Conservation (phyloP, 208 protist genomes). For the Crithidia bombi region DNA sequence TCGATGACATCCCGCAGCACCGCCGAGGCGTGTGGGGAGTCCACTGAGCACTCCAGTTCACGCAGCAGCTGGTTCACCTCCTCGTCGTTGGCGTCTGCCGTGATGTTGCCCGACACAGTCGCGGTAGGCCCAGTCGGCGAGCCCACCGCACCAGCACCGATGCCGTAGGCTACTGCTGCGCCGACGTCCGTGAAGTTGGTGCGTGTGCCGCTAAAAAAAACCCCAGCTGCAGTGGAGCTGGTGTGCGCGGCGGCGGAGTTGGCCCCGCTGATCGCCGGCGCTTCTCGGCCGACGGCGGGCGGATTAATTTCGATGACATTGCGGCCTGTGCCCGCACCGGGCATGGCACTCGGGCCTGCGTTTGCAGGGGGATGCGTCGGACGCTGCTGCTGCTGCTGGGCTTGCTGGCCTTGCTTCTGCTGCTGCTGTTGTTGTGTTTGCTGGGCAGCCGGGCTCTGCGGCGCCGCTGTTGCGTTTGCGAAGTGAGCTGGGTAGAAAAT, state of each 20-base stretch:
- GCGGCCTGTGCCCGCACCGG: conserved; percentile 1
- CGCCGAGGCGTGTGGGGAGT: conserved; percentile 56
- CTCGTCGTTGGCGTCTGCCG: conserved; percentile 67
- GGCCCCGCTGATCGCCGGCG: conserved; percentile 40
- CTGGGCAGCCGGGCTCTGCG: conserved; percentile 5
- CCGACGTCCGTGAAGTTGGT: conserved; percentile 54
- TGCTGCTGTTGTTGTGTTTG: conserved; percentile 16
- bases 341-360: neutral
- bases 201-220: conserved; percentile 52
- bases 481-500: conserved; percentile 16
- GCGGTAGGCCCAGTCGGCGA: conserved; percentile 26
- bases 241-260: conserved; percentile 40
- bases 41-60: conserved; percentile 76
- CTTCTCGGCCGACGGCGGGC: conserved; percentile 22
- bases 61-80: conserved; percentile 80
- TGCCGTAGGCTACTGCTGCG: conserved; percentile 31
- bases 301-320: conserved; percentile 10
- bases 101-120: conserved; percentile 10
- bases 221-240: conserved; percentile 28
- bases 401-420: conserved; percentile 11
- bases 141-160: conserved; percentile 24
- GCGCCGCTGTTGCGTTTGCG: neutral
- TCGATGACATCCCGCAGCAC: conserved; percentile 80
- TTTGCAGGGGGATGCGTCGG: conserved; percentile 1
- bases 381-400: conserved; percentile 24